Conservation (phyloP, 2,329 filamentous ascomycete species). For the Diaporthe eres region DNA sequence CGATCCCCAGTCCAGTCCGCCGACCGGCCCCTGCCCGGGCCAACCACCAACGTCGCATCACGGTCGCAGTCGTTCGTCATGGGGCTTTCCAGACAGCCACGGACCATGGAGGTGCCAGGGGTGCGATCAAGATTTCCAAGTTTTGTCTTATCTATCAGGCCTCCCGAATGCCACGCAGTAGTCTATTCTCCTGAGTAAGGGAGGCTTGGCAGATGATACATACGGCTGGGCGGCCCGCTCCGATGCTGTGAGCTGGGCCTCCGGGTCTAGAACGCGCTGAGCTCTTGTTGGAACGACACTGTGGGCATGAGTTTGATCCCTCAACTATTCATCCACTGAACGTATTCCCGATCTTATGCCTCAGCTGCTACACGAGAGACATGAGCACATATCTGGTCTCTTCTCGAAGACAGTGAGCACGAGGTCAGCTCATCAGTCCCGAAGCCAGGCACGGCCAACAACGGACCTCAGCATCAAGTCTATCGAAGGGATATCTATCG, state of each 20-base stretch:
- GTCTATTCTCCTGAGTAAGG: neutral
- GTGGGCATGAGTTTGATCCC: neutral
- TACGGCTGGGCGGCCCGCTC: constrained; percentile 22
- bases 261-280: neutral
- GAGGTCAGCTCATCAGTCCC: neutral
- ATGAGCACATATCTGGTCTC: neutral
- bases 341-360: neutral
- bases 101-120: neutral
- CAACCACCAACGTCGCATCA: neutral
- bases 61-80: constrained; percentile 33
- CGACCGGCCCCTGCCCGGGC: neutral
- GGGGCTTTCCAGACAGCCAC: neutral
- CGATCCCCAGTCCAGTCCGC: neutral
- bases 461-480: neutral
- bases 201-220: neutral
- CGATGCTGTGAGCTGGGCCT: neutral
- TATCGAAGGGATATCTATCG: too few relatives aligned
- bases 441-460: neutral
- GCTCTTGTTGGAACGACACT: neutral
- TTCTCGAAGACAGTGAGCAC: neutral
- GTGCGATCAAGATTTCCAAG: constrained; percentile 27
- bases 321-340: neutral
- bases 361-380: neutral
- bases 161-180: neutral
- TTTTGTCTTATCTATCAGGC: neutral